Evolutionary conservation across 805 yeast genomes (phyloP).

Genomic region (Wickerhamomyces xylosicus): DNA sequence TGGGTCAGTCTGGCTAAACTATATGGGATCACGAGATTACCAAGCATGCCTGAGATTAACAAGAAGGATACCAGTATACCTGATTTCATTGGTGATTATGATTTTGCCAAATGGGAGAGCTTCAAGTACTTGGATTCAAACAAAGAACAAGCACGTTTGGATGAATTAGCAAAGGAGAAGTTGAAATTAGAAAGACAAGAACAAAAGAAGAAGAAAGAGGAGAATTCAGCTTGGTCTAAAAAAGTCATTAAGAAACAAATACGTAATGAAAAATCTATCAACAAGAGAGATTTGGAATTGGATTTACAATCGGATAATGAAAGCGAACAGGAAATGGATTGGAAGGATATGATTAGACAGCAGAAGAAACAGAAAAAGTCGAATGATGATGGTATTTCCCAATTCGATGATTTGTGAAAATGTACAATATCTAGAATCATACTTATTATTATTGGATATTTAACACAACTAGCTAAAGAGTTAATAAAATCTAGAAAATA

Average conservation of each 20-base stretch:
- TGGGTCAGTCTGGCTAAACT: conserved; percentile 60
- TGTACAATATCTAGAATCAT: background rate
- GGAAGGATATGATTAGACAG: conserved; percentile 74
- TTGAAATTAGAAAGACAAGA: conserved; percentile 22
- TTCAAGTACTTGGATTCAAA: conserved; percentile 44
- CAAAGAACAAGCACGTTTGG: conserved; percentile 53
- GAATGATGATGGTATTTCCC: conserved; percentile 34
- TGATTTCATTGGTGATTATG: conserved; percentile 49
- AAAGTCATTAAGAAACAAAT: conserved; percentile 37
- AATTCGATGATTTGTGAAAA: conserved; percentile 50
- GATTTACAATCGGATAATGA: conserved; percentile 44
- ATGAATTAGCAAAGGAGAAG: conserved; percentile 38
- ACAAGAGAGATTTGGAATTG: conserved; percentile 39
- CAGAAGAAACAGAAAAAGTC: conserved; percentile 47
- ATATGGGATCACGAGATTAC: conserved; percentile 76
- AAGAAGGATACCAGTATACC: conserved; percentile 40
- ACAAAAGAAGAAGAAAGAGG: conserved; percentile 14
- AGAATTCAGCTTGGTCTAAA: conserved; percentile 23
- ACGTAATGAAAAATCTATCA: conserved; percentile 48
- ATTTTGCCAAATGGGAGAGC: conserved; percentile 53
- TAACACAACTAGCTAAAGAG: no score
- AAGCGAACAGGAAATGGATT: conserved; percentile 51
- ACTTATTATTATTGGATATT: no score
- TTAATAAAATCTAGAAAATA: no score
- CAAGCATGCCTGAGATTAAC: conserved; percentile 88